Evolutionary conservation across 163 green algal species (phyloP).

Genomic region (Chlorella variabilis): DNA sequence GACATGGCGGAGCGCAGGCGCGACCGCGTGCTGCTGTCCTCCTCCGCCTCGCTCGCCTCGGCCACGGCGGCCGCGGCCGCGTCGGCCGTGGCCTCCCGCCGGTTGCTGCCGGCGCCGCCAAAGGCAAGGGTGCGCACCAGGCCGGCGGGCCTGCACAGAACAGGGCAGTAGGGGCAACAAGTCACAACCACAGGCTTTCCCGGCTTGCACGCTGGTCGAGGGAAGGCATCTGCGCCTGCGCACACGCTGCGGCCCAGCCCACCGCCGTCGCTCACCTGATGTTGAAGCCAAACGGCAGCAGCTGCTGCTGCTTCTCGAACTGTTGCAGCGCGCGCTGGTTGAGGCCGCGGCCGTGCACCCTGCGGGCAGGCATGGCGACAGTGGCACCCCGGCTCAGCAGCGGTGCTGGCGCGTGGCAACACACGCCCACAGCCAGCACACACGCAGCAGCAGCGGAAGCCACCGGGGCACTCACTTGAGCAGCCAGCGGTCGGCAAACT

Average conservation of each 20-base stretch:
- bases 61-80: neutral
- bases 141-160: neutral
- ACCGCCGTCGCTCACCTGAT: neutral
- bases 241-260: no score
- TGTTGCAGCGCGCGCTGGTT: slow-evolving; percentile 11
- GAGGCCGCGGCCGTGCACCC: slow-evolving; percentile 18
- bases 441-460: no score
- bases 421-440: no score
- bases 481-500: slow-evolving; percentile 28
- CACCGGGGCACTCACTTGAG: slow-evolving; percentile 14
- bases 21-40: neutral
- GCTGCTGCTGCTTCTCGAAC: neutral
- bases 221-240: no score
- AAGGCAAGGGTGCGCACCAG: neutral
- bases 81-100: neutral
- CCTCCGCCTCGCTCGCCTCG: neutral
- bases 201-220: no score
- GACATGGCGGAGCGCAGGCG: no score
- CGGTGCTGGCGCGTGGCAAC: no score
- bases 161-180: no score
- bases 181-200: no score
- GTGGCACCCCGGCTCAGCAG: no score
- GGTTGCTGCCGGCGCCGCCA: neutral
- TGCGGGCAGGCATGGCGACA: no score
- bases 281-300: slow-evolving; percentile 1